Evolutionary conservation across 2,329 filamentous ascomycete species (phyloP).

Genomic region (Lecanoromycetidae sp.): DNA sequence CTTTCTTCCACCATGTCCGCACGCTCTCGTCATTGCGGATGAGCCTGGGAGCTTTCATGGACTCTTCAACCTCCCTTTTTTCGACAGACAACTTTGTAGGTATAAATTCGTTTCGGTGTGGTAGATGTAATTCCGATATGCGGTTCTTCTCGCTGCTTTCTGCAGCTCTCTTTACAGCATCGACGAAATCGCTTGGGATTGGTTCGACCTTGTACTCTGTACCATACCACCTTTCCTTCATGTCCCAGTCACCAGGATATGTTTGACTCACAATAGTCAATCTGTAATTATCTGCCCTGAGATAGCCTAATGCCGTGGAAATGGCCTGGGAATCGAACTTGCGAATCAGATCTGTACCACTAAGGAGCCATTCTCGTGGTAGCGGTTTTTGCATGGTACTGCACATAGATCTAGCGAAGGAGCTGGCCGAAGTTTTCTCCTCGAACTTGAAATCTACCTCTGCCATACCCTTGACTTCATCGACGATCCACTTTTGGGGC

Average conservation of each 20-base stretch:
- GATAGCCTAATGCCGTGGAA: slow-evolving; percentile 55
- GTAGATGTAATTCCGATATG: slow-evolving; percentile 64
- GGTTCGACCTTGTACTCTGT: slow-evolving; percentile 81
- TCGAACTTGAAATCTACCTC: slow-evolving; percentile 93
- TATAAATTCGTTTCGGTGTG: slow-evolving; percentile 91
- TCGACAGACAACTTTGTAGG: slow-evolving; percentile 87
- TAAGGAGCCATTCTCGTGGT: slow-evolving; percentile 77
- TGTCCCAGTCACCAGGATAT: slow-evolving; percentile 70
- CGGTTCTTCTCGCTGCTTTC: slow-evolving; percentile 46
- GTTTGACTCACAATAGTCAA: slow-evolving; percentile 73
- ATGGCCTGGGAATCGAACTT: slow-evolving; percentile 73
- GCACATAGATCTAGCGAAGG: slow-evolving; percentile 75
- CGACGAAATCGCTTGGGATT: slow-evolving; percentile 63
- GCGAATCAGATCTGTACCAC: slow-evolving; percentile 61
- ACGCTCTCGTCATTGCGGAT: slow-evolving; percentile 72
- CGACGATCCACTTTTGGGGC: slow-evolving; percentile 85
- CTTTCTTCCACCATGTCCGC: slow-evolving; percentile 94
- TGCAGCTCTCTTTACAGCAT: slow-evolving; percentile 54
- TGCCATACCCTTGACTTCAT: slow-evolving; percentile 79
- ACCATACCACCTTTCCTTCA: slow-evolving; percentile 94
- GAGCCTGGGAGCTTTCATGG: slow-evolving; percentile 61
- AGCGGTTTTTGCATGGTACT: slow-evolving; percentile 84
- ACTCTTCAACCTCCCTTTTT: slow-evolving; percentile 75
- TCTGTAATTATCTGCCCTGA: slow-evolving; percentile 81
- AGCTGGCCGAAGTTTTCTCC: slow-evolving; percentile 80